Conservation (phyloP, 148 eudicot genomes). For the Amaranthus cruentus region DNA sequence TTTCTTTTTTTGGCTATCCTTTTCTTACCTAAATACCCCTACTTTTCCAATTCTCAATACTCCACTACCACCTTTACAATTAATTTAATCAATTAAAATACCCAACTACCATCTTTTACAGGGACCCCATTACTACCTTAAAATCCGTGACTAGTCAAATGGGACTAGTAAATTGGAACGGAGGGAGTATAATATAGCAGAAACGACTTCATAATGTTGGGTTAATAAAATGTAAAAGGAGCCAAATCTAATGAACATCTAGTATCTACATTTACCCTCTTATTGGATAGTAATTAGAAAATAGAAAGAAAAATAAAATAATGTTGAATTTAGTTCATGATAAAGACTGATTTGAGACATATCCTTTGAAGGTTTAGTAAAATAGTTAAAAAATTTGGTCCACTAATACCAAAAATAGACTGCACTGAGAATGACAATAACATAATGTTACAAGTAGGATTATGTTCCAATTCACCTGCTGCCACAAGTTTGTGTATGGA, state of each 20-base stretch:
- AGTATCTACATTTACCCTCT: slow-evolving; percentile 1
- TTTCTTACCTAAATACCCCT: too few relatives aligned
- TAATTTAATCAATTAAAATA: too few relatives aligned
- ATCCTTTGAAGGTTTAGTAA: slow-evolving; percentile 8
- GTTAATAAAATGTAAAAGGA: not conserved
- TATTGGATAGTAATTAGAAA: not conserved
- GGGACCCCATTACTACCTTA: too few relatives aligned
- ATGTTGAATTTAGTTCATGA: slow-evolving; percentile 31
- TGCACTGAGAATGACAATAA: slow-evolving; percentile 19
- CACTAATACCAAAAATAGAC: slow-evolving; percentile 23
- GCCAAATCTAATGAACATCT: slow-evolving; percentile 12
- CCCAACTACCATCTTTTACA: too few relatives aligned
- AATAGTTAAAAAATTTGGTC: slow-evolving; percentile 20
- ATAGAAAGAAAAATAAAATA: slow-evolving; percentile 2
- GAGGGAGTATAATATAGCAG: too few relatives aligned
- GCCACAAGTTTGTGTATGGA: slow-evolving; percentile 21
- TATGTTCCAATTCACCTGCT: slow-evolving; percentile 12
- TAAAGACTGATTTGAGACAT: slow-evolving; percentile 30
- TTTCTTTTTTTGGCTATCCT: too few relatives aligned
- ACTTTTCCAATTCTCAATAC: too few relatives aligned
- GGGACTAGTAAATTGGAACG: too few relatives aligned
- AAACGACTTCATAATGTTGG: too few relatives aligned
- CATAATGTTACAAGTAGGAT: not conserved
- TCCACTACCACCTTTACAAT: too few relatives aligned
- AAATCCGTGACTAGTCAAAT: too few relatives aligned